Percentiles rank a stretch among this genome's conserved stretches.
Evolutionary conservation across 768 basidiomycete species (phyloP).

Genomic region (Hortiboletus flavorubellus): DNA sequence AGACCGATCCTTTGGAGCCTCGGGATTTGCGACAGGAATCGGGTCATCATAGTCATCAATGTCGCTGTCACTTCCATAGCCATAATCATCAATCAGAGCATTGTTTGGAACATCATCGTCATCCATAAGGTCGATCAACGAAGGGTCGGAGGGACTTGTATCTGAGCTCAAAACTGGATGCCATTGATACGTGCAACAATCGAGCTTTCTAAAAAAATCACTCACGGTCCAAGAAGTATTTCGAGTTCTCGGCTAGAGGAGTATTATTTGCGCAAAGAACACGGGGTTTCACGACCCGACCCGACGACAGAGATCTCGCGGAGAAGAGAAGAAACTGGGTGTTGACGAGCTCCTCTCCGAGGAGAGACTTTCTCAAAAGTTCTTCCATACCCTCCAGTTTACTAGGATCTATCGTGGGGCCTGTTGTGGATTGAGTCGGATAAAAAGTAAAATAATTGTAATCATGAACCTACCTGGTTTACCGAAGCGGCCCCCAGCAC

Average conservation of each 20-base stretch:
- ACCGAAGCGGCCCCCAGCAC: slow-evolving; percentile 22
- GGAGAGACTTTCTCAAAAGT: slow-evolving; percentile 14
- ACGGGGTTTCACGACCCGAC: slow-evolving; percentile 17
- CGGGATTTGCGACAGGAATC: not conserved
- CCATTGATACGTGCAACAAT: not conserved
- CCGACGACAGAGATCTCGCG: slow-evolving; percentile 11
- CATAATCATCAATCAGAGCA: slow-evolving; percentile 22
- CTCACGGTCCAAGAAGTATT: slow-evolving; percentile 30
- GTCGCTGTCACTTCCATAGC: slow-evolving; percentile 35
- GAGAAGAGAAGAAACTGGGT: slow-evolving; percentile 33
- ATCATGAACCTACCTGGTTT: slow-evolving; percentile 17
- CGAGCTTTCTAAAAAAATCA: not conserved
- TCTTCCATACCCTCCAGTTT: slow-evolving; percentile 18
- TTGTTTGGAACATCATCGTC: slow-evolving; percentile 7
- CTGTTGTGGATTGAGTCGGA: slow-evolving; percentile 2
- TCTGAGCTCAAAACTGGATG: slow-evolving; percentile 17
- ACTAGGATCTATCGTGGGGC: not conserved
- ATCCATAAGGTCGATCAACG: slow-evolving; percentile 14
- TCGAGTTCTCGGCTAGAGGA: slow-evolving; percentile 24
- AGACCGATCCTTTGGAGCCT: not conserved
- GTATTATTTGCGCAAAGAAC: slow-evolving; percentile 28
- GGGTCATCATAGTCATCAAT: slow-evolving; percentile 27
- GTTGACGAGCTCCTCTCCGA: slow-evolving; percentile 17
- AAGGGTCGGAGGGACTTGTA: slow-evolving; percentile 6
- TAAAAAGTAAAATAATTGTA: not conserved